A percentile compares a stretch with the other conserved stretches of the same genome.
These are phyloP conservation scores for Volvox carteri DNA, from an alignment of 163 green algal genomes.

Conservation along the genomic window DNA sequence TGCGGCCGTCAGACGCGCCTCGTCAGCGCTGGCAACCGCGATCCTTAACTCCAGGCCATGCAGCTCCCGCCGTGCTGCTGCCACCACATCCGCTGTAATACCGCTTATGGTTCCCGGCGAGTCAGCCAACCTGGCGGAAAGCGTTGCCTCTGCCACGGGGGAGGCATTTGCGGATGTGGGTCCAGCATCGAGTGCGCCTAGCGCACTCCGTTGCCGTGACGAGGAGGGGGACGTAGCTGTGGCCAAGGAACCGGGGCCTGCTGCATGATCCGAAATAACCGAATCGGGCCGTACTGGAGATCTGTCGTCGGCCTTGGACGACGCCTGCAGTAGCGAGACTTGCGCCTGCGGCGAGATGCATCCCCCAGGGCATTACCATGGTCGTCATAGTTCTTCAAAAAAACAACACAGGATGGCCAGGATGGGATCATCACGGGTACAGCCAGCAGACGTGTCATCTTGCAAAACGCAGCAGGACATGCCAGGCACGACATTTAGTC, in stretches of 20 bases:
- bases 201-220: not conserved
- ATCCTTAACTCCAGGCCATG: conserved; percentile 41
- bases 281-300: not conserved
- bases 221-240: not conserved
- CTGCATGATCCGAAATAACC: no score
- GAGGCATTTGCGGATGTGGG: not conserved
- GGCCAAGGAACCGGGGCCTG: no score
- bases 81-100: no score
- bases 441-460: no score
- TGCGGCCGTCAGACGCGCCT: conserved; percentile 31
- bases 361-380: no score
- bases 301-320: not conserved
- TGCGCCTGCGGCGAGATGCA: no score
- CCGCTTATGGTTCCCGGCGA: no score
- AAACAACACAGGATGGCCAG: no score
- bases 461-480: no score
- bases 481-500: no score
- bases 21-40: conserved; percentile 26
- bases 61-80: conserved; percentile 34
- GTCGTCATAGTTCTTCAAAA: no score
- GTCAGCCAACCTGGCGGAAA: not conserved
- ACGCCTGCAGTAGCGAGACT: conserved; percentile 20
- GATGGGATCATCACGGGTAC: no score
- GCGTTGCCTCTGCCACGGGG: not conserved
- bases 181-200: not conserved